Conservation (phyloP, 2,329 filamentous ascomycete species). For the Neurospora sp. region DNA sequence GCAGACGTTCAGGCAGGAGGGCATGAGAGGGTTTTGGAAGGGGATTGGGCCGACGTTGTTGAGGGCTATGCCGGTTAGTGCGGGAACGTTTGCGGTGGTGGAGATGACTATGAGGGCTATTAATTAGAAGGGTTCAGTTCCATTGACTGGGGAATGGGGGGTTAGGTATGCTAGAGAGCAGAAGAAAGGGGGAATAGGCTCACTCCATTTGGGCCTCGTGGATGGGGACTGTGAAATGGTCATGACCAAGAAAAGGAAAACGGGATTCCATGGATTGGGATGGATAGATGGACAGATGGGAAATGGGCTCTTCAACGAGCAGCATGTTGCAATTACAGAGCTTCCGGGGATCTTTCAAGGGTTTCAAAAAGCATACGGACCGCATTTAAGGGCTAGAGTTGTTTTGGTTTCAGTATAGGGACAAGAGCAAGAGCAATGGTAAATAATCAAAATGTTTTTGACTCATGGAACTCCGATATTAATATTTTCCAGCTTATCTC, state of each 20-base stretch:
- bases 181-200: neutral
- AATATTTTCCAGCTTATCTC: neutral
- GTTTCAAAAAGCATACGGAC: neutral
- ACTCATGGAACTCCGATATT: neutral
- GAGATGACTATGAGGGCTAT: constrained; percentile 58
- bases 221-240: neutral
- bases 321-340: neutral
- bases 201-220: neutral
- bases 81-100: constrained; percentile 89
- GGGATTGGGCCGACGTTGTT: constrained; percentile 83
- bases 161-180: no score
- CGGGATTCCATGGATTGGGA: neutral
- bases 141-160: no score
- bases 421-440: neutral
- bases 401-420: neutral
- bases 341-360: neutral
- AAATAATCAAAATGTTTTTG: neutral
- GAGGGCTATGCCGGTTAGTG: constrained; percentile 94
- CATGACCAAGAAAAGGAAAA: neutral
- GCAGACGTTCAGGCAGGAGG: constrained; percentile 71
- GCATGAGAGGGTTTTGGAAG: constrained; percentile 83
- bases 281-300: neutral
- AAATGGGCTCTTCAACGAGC: neutral
- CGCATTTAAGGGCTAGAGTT: neutral
- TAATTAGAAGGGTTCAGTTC: constrained; percentile 22